These are phyloP conservation scores for Dendrobium officinale DNA, from an alignment of 106 monocot genomes.

Conservation along the genomic window DNA sequence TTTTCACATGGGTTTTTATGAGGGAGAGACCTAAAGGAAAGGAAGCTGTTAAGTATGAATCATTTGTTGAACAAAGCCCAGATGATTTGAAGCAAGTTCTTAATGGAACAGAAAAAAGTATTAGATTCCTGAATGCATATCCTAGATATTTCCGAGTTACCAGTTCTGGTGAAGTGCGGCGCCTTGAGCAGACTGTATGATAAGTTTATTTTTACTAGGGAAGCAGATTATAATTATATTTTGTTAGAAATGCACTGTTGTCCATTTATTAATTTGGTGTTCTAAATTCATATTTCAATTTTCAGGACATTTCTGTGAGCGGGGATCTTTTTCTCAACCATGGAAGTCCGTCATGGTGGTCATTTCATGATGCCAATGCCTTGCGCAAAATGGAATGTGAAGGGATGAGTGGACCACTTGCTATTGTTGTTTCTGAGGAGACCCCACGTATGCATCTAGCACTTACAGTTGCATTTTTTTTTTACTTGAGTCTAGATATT, in stretches of 20 bases:
- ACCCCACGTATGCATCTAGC: constrained; percentile 68
- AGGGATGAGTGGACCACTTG: constrained; percentile 75
- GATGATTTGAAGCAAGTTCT: constrained; percentile 53
- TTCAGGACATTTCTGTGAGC: constrained; percentile 56
- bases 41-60: constrained; percentile 84
- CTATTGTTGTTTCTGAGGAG: constrained; percentile 93
- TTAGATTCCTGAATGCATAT: constrained; percentile 60
- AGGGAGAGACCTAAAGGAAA: constrained; percentile 97
- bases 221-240: not conserved
- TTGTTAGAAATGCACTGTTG: not conserved
- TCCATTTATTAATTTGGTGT: not conserved
- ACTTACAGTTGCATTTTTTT: not conserved
- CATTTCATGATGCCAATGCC: constrained; percentile 60
- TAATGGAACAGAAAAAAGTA: constrained; percentile 54
- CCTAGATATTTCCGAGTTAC: constrained; percentile 84
- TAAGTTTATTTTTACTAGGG: not conserved
- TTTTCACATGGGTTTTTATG: constrained; percentile 76
- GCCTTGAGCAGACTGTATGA: constrained; percentile 70
- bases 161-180: constrained; percentile 92
- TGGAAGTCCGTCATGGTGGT: constrained; percentile 80
- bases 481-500: not conserved
- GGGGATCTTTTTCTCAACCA: constrained; percentile 55
- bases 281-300: not conserved
- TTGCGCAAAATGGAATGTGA: constrained; percentile 46
- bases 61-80: constrained; percentile 22